phyloP scores from a whole-genome alignment of 495 filamentous ascomycete genomes.

The Chaetomium fimeti region DNA sequence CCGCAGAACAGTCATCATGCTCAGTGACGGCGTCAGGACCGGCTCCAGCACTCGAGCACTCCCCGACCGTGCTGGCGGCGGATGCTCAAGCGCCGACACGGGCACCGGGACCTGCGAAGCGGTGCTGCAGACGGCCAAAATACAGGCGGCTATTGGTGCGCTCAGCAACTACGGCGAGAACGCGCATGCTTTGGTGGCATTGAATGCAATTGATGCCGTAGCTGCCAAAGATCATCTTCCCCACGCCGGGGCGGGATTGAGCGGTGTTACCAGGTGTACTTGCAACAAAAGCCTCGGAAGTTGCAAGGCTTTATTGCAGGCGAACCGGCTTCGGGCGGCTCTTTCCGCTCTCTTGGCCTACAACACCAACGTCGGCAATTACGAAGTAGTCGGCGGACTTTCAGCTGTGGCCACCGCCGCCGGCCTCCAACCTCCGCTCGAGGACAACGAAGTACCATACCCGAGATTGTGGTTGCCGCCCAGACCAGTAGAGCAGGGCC shows the following conservation, averaged over 20 bases:
- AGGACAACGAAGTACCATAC: background rate
- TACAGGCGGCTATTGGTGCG: background rate
- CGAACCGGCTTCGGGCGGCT: background rate
- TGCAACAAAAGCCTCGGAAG: background rate
- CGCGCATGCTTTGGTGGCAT: background rate
- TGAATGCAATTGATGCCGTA: background rate
- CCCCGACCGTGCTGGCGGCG: background rate
- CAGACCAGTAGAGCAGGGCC: no score
- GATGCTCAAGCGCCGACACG: background rate
- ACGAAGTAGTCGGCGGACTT: background rate
- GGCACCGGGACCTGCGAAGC: background rate
- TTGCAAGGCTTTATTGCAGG: background rate
- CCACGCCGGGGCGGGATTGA: background rate
- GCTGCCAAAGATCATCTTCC: background rate
- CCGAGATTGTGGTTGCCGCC: no score
- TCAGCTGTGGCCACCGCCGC: background rate
- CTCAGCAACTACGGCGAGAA: background rate
- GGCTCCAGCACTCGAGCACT: background rate
- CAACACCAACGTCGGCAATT: background rate
- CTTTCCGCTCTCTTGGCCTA: background rate
- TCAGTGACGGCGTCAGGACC: background rate
- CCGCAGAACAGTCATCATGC: background rate
- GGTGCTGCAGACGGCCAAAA: background rate
- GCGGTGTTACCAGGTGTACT: background rate
- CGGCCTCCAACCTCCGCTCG: background rate